phyloP scores from a whole-genome alignment of 495 filamentous ascomycete species.

The Hamigera avellanea region DNA sequence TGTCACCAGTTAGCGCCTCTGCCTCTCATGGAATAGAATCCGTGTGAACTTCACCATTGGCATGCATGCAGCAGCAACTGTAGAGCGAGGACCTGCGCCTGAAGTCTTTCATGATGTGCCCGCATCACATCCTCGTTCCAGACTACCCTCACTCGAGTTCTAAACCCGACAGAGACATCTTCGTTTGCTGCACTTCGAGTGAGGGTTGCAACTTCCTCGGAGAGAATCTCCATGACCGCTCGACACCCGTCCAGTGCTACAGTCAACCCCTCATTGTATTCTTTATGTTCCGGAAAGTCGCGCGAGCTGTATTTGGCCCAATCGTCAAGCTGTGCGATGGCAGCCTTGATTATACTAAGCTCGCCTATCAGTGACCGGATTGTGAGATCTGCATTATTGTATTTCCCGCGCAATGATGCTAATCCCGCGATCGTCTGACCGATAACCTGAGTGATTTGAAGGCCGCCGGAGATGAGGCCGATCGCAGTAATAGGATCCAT shows the following conservation, averaged over 20 bases:
- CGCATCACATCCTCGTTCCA: constrained; percentile 36
- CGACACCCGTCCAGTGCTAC: constrained; percentile 31
- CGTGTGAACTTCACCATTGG: constrained; percentile 21
- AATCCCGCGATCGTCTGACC: constrained; percentile 22
- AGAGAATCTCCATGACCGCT: constrained; percentile 27
- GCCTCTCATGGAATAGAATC: too few relatives aligned
- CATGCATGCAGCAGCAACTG: constrained; percentile 34
- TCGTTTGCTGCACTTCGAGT: constrained; percentile 9
- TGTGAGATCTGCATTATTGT: constrained; percentile 28
- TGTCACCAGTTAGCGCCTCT: too few relatives aligned
- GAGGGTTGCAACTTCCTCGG: constrained; percentile 23
- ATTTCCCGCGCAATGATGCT: constrained; percentile 24
- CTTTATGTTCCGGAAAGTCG: constrained; percentile 13
- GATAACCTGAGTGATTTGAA: constrained; percentile 18
- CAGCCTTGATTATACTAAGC: constrained; percentile 26
- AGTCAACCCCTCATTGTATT: constrained; percentile 21
- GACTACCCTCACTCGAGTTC: constrained; percentile 15
- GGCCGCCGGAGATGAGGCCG: constrained; percentile 16
- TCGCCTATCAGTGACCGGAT: constrained; percentile 29
- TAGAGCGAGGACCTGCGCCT: constrained; percentile 28
- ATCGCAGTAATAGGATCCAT: constrained; percentile 25
- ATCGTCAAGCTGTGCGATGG: constrained; percentile 29
- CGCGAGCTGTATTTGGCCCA: constrained; percentile 16
- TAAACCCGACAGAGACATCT: constrained; percentile 9
- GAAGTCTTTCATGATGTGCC: constrained; percentile 27